Percentiles rank a stretch among this genome's conserved stretches.
Evolutionary conservation across 78 protist genomes (phyloP).

Genomic region (Dictyostelium firmibasis): DNA sequence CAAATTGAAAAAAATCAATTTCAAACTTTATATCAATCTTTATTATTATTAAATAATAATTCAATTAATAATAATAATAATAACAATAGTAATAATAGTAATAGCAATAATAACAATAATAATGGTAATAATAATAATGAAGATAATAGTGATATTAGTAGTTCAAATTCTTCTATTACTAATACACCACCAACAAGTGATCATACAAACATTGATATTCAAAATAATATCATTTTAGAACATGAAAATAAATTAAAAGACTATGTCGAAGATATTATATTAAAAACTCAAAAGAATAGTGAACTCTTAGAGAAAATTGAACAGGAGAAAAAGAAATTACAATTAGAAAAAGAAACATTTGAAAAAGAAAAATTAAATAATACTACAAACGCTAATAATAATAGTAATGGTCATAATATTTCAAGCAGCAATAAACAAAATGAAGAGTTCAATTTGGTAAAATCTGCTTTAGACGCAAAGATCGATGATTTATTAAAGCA

Average conservation of each 20-base stretch:
- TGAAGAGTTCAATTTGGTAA: neutral
- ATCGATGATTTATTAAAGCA: slow-evolving; percentile 43
- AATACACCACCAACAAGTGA: neutral
- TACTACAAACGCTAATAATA: neutral
- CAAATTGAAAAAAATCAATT: neutral
- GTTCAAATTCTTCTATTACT: neutral
- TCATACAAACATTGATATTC: neutral
- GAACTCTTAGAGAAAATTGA: slow-evolving; percentile 12
- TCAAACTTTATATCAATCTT: neutral
- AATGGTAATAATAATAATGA: neutral
- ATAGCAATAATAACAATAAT: neutral
- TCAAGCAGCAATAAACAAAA: neutral
- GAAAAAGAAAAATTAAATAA: neutral
- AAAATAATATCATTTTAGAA: neutral
- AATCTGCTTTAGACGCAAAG: slow-evolving; percentile 17
- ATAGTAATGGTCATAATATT: neutral
- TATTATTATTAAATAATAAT: neutral
- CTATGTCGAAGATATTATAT: neutral
- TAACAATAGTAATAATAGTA: neutral
- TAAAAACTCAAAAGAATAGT: neutral
- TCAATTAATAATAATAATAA: neutral
- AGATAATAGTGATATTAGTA: neutral
- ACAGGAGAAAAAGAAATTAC: neutral
- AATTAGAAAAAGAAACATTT: neutral
- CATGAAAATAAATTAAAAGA: slow-evolving; percentile 28